A percentile compares a stretch with the other conserved stretches of the same genome.
Conservation (phyloP, 495 filamentous ascomycete species). For the Xylaria castorea region DNA sequence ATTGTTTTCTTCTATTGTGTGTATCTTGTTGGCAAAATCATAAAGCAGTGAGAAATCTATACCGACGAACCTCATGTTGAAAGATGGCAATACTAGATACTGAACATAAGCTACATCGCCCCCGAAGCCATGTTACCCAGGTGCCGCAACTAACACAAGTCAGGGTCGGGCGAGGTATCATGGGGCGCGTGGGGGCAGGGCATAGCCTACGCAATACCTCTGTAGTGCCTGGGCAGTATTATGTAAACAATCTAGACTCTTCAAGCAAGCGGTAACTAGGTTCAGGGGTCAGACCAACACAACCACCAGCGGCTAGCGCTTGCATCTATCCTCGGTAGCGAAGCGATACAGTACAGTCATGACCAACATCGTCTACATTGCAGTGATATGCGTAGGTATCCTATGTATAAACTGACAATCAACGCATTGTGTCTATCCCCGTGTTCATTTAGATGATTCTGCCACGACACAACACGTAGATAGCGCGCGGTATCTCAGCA, state of each 20-base stretch:
- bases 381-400: not conserved
- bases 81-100: not conserved
- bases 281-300: not conserved
- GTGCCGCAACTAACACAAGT: not conserved
- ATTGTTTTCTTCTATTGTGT: not conserved
- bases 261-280: not conserved
- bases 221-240: not conserved
- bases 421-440: not conserved
- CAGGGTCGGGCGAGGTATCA: not conserved
- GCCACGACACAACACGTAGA: not conserved
- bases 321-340: not conserved
- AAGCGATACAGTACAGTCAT: not conserved
- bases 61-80: no score
- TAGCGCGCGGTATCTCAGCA: not conserved
- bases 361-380: not conserved
- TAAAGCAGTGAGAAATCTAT: not conserved
- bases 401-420: not conserved
- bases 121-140: not conserved
- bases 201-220: not conserved
- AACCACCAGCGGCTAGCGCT: not conserved
- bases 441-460: not conserved
- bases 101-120: not conserved
- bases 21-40: not conserved
- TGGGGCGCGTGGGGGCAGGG: not conserved
- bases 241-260: conserved; percentile 11